Base-by-base conservation (phyloP, 2,329 filamentous ascomycete species). In the Exophiala sp. region DNA sequence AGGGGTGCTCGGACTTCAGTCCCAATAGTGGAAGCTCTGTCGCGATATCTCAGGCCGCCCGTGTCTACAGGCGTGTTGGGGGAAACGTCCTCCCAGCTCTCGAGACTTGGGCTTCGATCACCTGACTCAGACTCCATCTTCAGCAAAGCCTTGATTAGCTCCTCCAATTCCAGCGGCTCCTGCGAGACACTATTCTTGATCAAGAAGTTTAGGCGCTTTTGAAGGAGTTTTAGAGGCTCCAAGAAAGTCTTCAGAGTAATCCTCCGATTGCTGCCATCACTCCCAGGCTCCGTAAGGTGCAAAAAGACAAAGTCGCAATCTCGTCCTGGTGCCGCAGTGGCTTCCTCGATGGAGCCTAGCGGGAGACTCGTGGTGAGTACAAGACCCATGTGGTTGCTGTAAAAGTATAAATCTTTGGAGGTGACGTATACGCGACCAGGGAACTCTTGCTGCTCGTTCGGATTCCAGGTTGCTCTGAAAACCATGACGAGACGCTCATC, bases 231-330 rank as follows among this genome's bases (percentile, higher is more conserved):
- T 40, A 96, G 77, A 20, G 94, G 88, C 63, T 97, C 92, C 20
- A 99, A 76, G 75, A 96, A 99, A 0, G 89, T 88, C 74, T 96
- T 97, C 66, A 99, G 83, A 0, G 89, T 92, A 55, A 97, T 82
- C 48, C 89, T 80, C 3, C 85, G 85, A 44, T 85, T 85, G 10
- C 81, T 84, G 40, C 79, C 78, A 56, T 79, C 82, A 54, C 83
- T 81, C 50, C 81, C 80, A 40, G 75, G 76, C 45, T 85, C 79
- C 64, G 87, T 85, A 49, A 87, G 79, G 66, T 96, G 91, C 36
- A 99, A 72, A 68, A 91, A 95, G 29, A 97, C 81, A 68, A 91
- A 95, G 71, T 99, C 94, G 66, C 90, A 96, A 64, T 96, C 91
- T 67, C 86, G 86, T 16, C 94, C 94, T 10, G 90, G 87, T 1